Conservation (phyloP, 371 early-diverging fungal species). For the Saksenaea vasiformis region DNA sequence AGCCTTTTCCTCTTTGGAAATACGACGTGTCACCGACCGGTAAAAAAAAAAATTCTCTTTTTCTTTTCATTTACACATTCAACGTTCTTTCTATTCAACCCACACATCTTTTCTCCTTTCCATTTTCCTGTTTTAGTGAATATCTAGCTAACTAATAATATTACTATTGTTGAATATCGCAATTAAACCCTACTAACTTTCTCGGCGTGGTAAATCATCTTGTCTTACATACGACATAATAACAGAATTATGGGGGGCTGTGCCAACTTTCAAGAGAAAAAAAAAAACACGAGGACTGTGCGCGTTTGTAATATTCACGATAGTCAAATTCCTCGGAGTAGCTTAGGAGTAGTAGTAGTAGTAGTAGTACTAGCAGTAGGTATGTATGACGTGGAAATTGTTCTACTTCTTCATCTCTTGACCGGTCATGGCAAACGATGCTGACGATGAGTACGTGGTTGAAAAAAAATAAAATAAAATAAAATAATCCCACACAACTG, state of each 20-base stretch:
- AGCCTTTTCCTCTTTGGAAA: not conserved
- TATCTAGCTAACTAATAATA: not conserved
- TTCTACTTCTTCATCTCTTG: no score
- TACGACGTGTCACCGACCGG: not conserved
- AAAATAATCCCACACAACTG: no score
- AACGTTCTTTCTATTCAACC: not conserved
- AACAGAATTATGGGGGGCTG: not conserved
- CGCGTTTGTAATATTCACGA: no score
- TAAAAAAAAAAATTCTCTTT: not conserved
- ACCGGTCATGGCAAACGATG: no score
- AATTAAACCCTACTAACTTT: no score
- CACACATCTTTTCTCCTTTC: not conserved
- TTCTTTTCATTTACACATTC: not conserved
- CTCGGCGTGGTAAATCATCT: not conserved
- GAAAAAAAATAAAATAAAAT: no score
- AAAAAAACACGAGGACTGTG: not conserved
- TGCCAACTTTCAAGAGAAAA: not conserved
- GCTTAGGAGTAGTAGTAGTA: no score
- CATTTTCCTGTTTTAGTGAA: not conserved
- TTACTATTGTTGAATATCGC: no score
- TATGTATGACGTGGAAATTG: no score
- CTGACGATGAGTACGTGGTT: no score
- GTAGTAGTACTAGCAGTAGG: no score
- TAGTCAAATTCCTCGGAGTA: no score
- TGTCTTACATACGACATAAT: not conserved